Evolutionary conservation across 139 green algal species (phyloP).

Genomic region (Mychonastes homosphaera): DNA sequence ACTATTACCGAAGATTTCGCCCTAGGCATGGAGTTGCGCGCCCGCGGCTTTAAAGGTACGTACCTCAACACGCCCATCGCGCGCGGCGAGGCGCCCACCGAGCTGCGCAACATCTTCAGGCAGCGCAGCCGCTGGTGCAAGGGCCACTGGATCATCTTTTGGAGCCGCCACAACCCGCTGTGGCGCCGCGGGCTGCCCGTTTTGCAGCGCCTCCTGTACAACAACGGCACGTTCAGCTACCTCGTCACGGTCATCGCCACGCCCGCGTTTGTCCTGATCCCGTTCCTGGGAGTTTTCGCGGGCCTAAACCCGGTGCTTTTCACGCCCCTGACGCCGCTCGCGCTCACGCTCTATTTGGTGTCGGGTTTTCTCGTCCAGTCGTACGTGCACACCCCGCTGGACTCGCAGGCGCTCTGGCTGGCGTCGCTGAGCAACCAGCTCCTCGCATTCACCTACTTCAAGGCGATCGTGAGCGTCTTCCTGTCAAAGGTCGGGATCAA

Average conservation of each 20-base stretch:
- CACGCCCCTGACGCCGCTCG: conserved; percentile 1
- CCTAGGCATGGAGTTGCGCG: conserved; percentile 25
- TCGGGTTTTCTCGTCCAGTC: not conserved
- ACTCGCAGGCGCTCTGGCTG: conserved; percentile 1
- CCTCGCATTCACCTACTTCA: conserved; percentile 5
- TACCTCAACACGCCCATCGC: conserved; percentile 60
- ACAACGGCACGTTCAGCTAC: conserved; percentile 5
- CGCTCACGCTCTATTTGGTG: conserved; percentile 10
- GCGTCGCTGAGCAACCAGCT: not conserved
- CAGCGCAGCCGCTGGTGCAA: conserved; percentile 68
- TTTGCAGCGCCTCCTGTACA: conserved; percentile 5
- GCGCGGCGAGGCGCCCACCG: conserved; percentile 57
- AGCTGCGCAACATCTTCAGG: conserved; percentile 67
- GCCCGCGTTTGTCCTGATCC: conserved; percentile 33
- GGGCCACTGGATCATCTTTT: conserved; percentile 44
- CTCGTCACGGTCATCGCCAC: conserved; percentile 19
- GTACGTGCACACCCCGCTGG: not conserved
- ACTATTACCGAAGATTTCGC: conserved; percentile 30
- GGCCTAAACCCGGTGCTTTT: conserved; percentile 10
- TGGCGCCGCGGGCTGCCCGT: not conserved
- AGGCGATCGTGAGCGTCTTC: not conserved
- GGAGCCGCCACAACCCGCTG: conserved; percentile 2
- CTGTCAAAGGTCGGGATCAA: conserved; percentile 2
- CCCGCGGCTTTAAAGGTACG: not conserved
- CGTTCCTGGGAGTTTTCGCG: conserved; percentile 25